Evolutionary conservation across 2,329 filamentous ascomycete species (phyloP), one percentile per base, ranked within the genome.

Genomic region (Colletotrichum trifolii): DNA sequence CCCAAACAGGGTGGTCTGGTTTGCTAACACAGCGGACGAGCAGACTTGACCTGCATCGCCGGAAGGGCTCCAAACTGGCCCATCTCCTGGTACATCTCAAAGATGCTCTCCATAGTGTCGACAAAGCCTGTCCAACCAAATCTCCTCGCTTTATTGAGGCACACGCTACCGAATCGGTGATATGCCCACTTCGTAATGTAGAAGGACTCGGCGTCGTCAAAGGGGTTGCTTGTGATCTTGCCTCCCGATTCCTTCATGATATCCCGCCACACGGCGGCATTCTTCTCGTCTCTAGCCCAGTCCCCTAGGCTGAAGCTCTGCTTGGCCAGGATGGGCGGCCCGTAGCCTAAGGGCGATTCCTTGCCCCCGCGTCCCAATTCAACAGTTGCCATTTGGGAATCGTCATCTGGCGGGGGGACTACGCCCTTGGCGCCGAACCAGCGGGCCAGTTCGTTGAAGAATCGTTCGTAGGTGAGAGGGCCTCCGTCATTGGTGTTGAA

Each of bases 91-190:
- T 56, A 65, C 39, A 33, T 42, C 6, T 57, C 57, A 25, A 61
- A 65, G 38, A 61, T 40, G 4, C 50, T 52, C 36, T 64, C 61
- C 33, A 55, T 47, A 9, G 50, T 60, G 34, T 64, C 61, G 15
- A 64, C 43, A 2, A 60, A 60, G 2, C 50, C 56, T 1, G 48
- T 54, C 42, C 56, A 55, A 6, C 61, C 49, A 33, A 43, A 50
- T 1, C 61, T 47, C 12, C 56, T 13, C 3, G 57, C 52, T 42
- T 53, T 65, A 7, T 57, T 56, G 40, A 61, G 8, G 35, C 17
- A 53, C 2, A 42, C 9, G 8, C 48, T 61, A 4, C 52, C 52
- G 2, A 53, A 47, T 2, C 57, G 10, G 9, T 36, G 38, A 15
- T 65, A 61, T 2, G 46, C 52, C 25, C 17, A 53, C 6, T 65